phyloP scores from a whole-genome alignment of 2,329 filamentous ascomycete genomes.

The Neocucurbitaria cava region DNA sequence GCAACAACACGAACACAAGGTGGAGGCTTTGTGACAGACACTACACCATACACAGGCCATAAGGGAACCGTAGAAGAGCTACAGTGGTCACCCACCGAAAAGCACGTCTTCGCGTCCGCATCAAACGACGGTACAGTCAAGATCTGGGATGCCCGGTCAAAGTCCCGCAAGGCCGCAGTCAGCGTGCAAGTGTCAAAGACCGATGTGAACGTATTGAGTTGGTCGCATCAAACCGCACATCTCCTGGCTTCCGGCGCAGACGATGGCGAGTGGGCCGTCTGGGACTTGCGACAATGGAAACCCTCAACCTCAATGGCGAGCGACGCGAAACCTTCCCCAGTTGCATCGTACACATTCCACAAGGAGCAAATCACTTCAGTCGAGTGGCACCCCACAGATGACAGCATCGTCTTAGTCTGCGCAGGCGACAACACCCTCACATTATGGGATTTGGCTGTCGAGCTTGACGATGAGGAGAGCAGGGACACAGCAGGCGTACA shows the following conservation, averaged over 20 bases:
- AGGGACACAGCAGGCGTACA: slow-evolving; percentile 84
- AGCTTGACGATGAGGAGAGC: slow-evolving; percentile 96
- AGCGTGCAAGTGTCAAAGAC: slow-evolving; percentile 82
- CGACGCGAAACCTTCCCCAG: slow-evolving; percentile 69
- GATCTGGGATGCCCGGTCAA: slow-evolving; percentile 93
- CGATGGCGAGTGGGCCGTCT: slow-evolving; percentile 92
- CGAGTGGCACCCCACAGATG: slow-evolving; percentile 97
- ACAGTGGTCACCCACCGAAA: slow-evolving; percentile 94
- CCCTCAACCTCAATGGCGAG: slow-evolving; percentile 59
- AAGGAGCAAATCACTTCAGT: slow-evolving; percentile 95
- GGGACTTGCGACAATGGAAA: slow-evolving; percentile 97
- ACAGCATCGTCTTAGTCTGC: slow-evolving; percentile 92
- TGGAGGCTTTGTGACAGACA: slow-evolving; percentile 89
- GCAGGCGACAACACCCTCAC: slow-evolving; percentile 94
- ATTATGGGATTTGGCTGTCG: slow-evolving; percentile 94
- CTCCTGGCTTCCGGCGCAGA: slow-evolving; percentile 92
- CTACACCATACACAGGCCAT: slow-evolving; percentile 82
- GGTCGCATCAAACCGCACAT: slow-evolving; percentile 87
- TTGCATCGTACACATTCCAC: slow-evolving; percentile 95
- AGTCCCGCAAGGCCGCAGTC: slow-evolving; percentile 86
- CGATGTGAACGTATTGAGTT: slow-evolving; percentile 96
- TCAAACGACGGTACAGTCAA: slow-evolving; percentile 94
- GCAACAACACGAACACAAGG: slow-evolving; percentile 84
- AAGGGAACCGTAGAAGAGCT: slow-evolving; percentile 88
- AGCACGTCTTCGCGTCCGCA: slow-evolving; percentile 91